Evolutionary conservation across 768 basidiomycete genomes (phyloP).

Genomic region (Lactarius akahatsu): DNA sequence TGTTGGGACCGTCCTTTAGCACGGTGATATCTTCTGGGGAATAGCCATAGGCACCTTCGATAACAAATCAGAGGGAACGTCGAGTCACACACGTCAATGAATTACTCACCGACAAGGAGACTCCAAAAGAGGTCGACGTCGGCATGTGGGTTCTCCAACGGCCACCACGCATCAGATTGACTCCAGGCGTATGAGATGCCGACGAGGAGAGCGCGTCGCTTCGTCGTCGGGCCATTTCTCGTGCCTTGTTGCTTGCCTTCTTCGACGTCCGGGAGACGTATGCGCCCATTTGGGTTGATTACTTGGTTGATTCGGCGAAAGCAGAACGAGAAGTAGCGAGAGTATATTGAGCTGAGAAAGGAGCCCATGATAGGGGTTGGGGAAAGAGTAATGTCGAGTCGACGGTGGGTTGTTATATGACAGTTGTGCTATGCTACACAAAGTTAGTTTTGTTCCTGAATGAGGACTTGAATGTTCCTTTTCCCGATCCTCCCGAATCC

Average conservation of each 20-base stretch:
- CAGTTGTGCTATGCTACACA: too few relatives aligned
- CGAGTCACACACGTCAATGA: neutral
- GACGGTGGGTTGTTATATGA: neutral
- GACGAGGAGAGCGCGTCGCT: constrained; percentile 29
- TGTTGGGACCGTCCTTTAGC: constrained; percentile 19
- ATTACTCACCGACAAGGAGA: constrained; percentile 18
- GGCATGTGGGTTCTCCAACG: constrained; percentile 19
- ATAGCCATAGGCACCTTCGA: constrained; percentile 23
- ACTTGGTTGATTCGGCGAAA: neutral
- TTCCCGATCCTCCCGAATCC: neutral
- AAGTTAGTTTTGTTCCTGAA: too few relatives aligned
- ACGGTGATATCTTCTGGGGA: constrained; percentile 24
- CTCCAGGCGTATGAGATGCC: constrained; percentile 23
- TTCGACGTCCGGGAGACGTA: neutral
- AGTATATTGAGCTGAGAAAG: constrained; percentile 2
- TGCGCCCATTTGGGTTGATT: too few relatives aligned
- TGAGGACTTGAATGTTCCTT: neutral
- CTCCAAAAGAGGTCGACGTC: constrained; percentile 24
- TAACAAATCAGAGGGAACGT: neutral
- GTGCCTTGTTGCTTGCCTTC: neutral
- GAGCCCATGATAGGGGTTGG: neutral
- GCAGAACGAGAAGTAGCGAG: neutral
- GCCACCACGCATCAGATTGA: neutral
- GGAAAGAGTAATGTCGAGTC: neutral
- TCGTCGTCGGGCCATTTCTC: neutral